phyloP scores from a whole-genome alignment of 1,284 basidiomycete genomes.

The Earliella scabrosa region DNA sequence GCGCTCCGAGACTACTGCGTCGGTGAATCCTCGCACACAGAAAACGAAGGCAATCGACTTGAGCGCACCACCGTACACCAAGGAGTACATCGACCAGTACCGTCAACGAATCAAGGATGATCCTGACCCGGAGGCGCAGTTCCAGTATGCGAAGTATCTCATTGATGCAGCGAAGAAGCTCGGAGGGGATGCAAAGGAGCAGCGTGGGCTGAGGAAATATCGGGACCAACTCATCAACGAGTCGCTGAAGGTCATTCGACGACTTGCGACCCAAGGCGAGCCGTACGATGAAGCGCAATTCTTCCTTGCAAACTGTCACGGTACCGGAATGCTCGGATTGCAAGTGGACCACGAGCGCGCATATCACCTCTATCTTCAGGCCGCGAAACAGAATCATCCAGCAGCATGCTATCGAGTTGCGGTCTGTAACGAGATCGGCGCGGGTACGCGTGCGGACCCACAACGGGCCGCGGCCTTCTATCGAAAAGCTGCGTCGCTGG shows the following conservation, averaged over 20 bases:
- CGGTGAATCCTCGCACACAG: constrained; percentile 62
- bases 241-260: constrained; percentile 90
- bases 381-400: constrained; percentile 96
- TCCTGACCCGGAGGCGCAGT: constrained; percentile 99
- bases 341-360: constrained; percentile 98
- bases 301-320: constrained; percentile 97
- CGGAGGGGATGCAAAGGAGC: constrained; percentile 72
- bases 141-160: constrained; percentile 95
- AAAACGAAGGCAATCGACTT: constrained; percentile 87
- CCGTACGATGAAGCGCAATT: constrained; percentile 98
- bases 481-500: constrained; percentile 93
- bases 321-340: constrained; percentile 92
- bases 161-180: constrained; percentile 99
- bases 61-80: constrained; percentile 88
- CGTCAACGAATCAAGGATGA: constrained; percentile 96
- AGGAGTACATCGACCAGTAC: constrained; percentile 97
- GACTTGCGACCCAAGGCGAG: constrained; percentile 88
- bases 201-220: constrained; percentile 86
- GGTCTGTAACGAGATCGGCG: constrained; percentile 99
- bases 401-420: constrained; percentile 96
- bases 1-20: constrained; percentile 59
- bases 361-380: constrained; percentile 98
- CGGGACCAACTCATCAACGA: constrained; percentile 89
- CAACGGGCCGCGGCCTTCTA: constrained; percentile 94
- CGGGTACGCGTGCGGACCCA: constrained; percentile 92